phyloP scores from a whole-genome alignment of 768 basidiomycete genomes.

The Suillus subalutaceus region DNA sequence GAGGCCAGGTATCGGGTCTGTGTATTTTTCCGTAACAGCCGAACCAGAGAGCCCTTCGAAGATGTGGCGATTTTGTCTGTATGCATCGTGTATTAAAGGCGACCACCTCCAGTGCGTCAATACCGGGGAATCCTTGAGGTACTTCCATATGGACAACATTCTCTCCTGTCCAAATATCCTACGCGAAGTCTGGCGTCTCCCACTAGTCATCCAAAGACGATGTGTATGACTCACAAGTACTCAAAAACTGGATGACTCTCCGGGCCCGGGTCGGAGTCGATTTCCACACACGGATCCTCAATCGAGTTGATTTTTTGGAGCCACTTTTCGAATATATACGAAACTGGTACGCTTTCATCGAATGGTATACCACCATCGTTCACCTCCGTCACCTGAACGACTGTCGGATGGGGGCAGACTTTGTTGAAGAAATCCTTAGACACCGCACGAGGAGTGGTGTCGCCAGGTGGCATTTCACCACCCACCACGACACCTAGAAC shows the following conservation, averaged over 20 bases:
- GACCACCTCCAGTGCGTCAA: conserved; percentile 43
- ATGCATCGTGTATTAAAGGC: conserved; percentile 34
- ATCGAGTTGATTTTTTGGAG: conserved; percentile 34
- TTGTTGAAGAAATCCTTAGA: conserved; percentile 39
- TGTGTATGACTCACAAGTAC: conserved; percentile 31
- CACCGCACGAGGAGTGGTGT: conserved; percentile 38
- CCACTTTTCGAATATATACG: conserved; percentile 43
- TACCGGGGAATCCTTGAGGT: conserved; percentile 36
- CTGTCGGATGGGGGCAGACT: conserved; percentile 41
- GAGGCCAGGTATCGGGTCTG: conserved; percentile 37
- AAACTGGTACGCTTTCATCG: conserved; percentile 27
- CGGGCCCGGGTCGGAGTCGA: conserved; percentile 18
- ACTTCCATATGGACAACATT: conserved; percentile 38
- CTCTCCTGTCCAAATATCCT: conserved; percentile 40
- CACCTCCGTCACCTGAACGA: conserved; percentile 33
- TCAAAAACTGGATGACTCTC: conserved; percentile 35
- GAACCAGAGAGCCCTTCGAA: conserved; percentile 18
- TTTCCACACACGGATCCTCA: conserved; percentile 44
- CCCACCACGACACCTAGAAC: conserved; percentile 45
- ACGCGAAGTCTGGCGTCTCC: conserved; percentile 2
- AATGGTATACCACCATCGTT: conserved; percentile 32
- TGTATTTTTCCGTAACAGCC: conserved; percentile 13
- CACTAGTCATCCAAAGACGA: background rate
- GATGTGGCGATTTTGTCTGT: conserved; percentile 33
- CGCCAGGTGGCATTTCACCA: conserved; percentile 36